Evolutionary conservation across 805 yeast species (phyloP).

Genomic region (Maudiozyma serrabonitensis): DNA sequence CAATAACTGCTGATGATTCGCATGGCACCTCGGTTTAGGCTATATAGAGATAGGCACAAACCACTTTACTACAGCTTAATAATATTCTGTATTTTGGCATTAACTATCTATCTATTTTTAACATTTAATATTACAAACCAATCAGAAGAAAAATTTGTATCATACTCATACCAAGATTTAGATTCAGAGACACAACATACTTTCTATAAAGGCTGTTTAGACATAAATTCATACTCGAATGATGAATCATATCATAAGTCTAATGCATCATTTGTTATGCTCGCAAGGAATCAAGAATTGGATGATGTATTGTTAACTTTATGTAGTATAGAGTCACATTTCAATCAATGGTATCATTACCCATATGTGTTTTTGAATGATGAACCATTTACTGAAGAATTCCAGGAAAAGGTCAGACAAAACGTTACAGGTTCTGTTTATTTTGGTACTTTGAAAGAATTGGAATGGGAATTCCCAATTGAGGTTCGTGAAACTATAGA

Average conservation of each 20-base stretch:
- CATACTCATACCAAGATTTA: slow-evolving; percentile 12
- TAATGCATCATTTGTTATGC: slow-evolving; percentile 76
- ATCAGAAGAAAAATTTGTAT: neutral
- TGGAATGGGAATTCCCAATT: slow-evolving; percentile 68
- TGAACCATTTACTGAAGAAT: slow-evolving; percentile 58
- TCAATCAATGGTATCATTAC: slow-evolving; percentile 88
- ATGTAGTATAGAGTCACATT: slow-evolving; percentile 70
- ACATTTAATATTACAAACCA: neutral
- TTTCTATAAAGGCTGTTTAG: slow-evolving; percentile 50
- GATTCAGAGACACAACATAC: slow-evolving; percentile 28
- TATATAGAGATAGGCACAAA: neutral
- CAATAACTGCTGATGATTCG: neutral
- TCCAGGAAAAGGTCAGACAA: slow-evolving; percentile 42
- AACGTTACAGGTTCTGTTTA: slow-evolving; percentile 53
- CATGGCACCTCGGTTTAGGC: neutral
- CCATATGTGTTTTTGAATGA: slow-evolving; percentile 90
- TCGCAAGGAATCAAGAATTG: slow-evolving; percentile 74
- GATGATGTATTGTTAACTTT: slow-evolving; percentile 66
- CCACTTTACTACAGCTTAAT: neutral
- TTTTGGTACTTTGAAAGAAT: slow-evolving; percentile 55
- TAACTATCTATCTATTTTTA: neutral
- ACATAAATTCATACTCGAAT: slow-evolving; percentile 29
- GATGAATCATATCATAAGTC: slow-evolving; percentile 35
- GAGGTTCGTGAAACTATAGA: slow-evolving; percentile 68
- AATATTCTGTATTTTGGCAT: neutral